Evolutionary conservation across 2,329 filamentous ascomycete species (phyloP).

Genomic region (Fusarium oxysporum): DNA sequence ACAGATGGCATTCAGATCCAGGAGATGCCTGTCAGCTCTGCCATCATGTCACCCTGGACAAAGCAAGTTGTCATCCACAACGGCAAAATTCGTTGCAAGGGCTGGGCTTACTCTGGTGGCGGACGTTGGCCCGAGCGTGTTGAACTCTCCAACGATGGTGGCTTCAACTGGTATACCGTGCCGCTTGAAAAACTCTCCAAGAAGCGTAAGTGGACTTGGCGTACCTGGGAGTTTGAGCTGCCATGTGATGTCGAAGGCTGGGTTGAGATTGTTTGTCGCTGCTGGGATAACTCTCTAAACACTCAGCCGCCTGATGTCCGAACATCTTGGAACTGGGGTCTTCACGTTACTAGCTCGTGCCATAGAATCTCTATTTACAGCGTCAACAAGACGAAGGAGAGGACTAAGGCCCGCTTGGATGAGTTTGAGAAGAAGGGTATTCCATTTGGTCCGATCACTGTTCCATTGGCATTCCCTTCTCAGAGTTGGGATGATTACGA

Average conservation of each 20-base stretch:
- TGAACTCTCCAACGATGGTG: slow-evolving; percentile 72
- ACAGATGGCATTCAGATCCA: slow-evolving; percentile 75
- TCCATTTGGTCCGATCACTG: slow-evolving; percentile 65
- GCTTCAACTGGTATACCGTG: slow-evolving; percentile 72
- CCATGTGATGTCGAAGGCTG: slow-evolving; percentile 72
- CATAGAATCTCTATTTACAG: slow-evolving; percentile 73
- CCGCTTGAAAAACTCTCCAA: slow-evolving; percentile 68
- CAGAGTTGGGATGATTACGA: slow-evolving; percentile 63
- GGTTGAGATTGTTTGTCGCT: slow-evolving; percentile 68
- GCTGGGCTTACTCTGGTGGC: slow-evolving; percentile 70
- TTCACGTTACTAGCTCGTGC: slow-evolving; percentile 72
- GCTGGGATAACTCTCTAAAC: slow-evolving; percentile 72
- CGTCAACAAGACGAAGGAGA: slow-evolving; percentile 64
- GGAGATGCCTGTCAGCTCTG: slow-evolving; percentile 76
- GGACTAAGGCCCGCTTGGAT: slow-evolving; percentile 62
- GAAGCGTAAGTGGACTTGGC: slow-evolving; percentile 74
- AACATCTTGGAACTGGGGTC: slow-evolving; percentile 72
- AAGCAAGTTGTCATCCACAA: slow-evolving; percentile 72
- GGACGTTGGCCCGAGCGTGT: slow-evolving; percentile 71
- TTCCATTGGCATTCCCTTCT: slow-evolving; percentile 61
- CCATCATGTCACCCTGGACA: slow-evolving; percentile 72
- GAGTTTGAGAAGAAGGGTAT: slow-evolving; percentile 61
- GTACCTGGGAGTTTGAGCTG: slow-evolving; percentile 71
- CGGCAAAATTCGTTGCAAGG: slow-evolving; percentile 66
- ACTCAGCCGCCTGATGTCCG: slow-evolving; percentile 68